These are phyloP conservation scores for Trypanosoma conorhini DNA, from an alignment of 208 protist species.

Conservation along the genomic window DNA sequence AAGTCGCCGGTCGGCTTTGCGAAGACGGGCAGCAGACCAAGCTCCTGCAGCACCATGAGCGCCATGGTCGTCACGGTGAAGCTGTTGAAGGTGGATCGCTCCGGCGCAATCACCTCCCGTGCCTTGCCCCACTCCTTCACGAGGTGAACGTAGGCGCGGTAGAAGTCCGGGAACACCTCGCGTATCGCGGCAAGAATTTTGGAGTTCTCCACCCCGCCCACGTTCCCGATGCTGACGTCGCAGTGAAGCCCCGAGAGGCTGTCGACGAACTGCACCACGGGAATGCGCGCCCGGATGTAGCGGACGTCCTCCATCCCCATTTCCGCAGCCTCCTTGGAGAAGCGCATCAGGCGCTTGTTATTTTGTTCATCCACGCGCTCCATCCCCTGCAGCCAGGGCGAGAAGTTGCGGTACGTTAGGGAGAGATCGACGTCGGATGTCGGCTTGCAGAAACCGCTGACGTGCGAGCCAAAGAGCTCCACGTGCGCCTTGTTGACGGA, in stretches of 20 bases:
- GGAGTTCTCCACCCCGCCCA: conserved; percentile 87
- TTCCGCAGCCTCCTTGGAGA: conserved; percentile 66
- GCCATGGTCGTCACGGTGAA: conserved; percentile 91
- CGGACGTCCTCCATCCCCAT: conserved; percentile 83
- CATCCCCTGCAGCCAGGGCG: conserved; percentile 77
- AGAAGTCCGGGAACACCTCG: conserved; percentile 81
- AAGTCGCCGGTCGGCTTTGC: conserved; percentile 54
- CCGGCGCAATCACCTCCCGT: conserved; percentile 80
- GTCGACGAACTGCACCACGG: conserved; percentile 86
- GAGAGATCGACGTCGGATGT: conserved; percentile 84
- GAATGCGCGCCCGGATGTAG: conserved; percentile 80
- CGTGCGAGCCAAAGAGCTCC: conserved; percentile 84
- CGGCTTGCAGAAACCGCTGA: conserved; percentile 81
- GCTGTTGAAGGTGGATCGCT: conserved; percentile 86
- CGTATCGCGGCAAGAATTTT: conserved; percentile 73
- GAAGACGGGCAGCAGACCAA: conserved; percentile 84
- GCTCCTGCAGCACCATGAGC: conserved; percentile 90
- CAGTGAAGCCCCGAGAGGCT: conserved; percentile 70
- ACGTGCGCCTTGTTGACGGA: conserved; percentile 87
- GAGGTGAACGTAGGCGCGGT: conserved; percentile 81
- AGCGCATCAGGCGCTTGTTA: conserved; percentile 64
- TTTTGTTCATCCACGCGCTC: conserved; percentile 63
- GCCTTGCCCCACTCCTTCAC: conserved; percentile 89
- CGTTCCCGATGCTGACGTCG: conserved; percentile 89
- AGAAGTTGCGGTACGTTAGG: conserved; percentile 88